Evolutionary conservation across 73 alveolate genomes (phyloP), one percentile per base, ranked within the genome.

Genomic region (Tetrahymena elliotti): DNA sequence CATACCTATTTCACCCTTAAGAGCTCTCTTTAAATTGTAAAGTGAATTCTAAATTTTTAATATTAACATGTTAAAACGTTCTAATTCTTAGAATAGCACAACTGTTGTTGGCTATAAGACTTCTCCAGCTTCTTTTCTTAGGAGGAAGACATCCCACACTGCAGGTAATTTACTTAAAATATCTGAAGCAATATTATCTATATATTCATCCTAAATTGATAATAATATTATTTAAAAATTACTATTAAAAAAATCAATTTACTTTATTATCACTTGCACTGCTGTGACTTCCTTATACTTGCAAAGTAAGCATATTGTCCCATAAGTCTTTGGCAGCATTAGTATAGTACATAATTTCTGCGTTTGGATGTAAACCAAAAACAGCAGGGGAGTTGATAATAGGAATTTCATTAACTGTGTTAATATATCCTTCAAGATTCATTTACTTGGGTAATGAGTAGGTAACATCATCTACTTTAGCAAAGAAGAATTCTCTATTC

Each of bases 71-170:
- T 99, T 98, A 95, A 98, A 99, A 53, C 99, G 95, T 96, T 99
- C 99, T 41, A 99, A 94, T 96, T 99, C 99, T 98, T 99, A 99
- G 94, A 99, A 93, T 33, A 99, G 98, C 94, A 99, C 99, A 84
- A 99, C 99, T 82, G 98, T 98, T 33, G 99, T 97, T 8, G 99
- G 99, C 4, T 99, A 95, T 37, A 98, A 98, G 53, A 84, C 97
- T 34, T 97, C 99, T 93, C 98, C 97, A 41, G 54, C 96, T 96
- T 95, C 97, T 83, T 94, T 83, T 33, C 96, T 94, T 95, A 96
- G 94, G 15, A 93, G 96, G 94, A 93, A 94, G 53, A 95, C 95
- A 93, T 98, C 99, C 93, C 94, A 97, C 9, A 95, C 84, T 84
- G 97, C 97, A 33, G 99, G 99, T 34, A 98, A 94, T 96, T 98